Evolutionary conservation across 2,329 filamentous ascomycete genomes (phyloP).

Genomic region (Aspergillus fischeri): DNA sequence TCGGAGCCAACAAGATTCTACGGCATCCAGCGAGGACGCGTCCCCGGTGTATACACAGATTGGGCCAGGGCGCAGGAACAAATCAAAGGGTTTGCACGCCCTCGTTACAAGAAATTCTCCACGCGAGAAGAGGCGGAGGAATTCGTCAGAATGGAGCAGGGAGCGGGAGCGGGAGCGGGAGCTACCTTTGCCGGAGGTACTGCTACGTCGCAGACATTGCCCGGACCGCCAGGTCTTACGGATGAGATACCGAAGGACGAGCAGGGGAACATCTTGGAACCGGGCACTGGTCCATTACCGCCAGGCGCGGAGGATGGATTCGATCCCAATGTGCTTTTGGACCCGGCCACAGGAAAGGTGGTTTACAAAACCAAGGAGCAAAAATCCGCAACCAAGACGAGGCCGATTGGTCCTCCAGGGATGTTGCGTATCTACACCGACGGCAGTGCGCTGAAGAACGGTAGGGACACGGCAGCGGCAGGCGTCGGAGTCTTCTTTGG

Average conservation of each 20-base stretch:
- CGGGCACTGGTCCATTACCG: constrained; percentile 54
- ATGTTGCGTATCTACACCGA: constrained; percentile 61
- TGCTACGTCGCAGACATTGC: constrained; percentile 30
- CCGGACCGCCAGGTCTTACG: constrained; percentile 36
- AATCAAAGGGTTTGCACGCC: constrained; percentile 67
- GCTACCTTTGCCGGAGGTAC: constrained; percentile 23
- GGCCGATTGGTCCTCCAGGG: constrained; percentile 41
- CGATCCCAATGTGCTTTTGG: constrained; percentile 54
- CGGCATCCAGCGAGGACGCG: constrained; percentile 54
- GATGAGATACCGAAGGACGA: constrained; percentile 41
- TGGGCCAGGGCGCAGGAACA: constrained; percentile 70
- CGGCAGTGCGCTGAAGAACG: constrained; percentile 59
- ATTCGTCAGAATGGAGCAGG: constrained; percentile 56
- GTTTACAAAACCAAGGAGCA: constrained; percentile 53
- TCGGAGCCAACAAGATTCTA: constrained; percentile 52
- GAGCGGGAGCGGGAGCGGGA: constrained; percentile 10
- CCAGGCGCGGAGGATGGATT: constrained; percentile 58
- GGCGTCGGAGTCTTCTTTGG: constrained; percentile 65
- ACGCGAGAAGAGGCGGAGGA: constrained; percentile 69
- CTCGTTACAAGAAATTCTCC: constrained; percentile 64
- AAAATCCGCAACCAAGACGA: constrained; percentile 44
- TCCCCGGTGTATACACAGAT: constrained; percentile 59
- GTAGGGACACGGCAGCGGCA: constrained; percentile 50
- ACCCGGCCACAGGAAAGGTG: constrained; percentile 51
- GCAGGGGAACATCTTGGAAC: constrained; percentile 43